phyloP scores from a whole-genome alignment of 148 eudicot genomes.

The Pharnaceum exiguum region DNA sequence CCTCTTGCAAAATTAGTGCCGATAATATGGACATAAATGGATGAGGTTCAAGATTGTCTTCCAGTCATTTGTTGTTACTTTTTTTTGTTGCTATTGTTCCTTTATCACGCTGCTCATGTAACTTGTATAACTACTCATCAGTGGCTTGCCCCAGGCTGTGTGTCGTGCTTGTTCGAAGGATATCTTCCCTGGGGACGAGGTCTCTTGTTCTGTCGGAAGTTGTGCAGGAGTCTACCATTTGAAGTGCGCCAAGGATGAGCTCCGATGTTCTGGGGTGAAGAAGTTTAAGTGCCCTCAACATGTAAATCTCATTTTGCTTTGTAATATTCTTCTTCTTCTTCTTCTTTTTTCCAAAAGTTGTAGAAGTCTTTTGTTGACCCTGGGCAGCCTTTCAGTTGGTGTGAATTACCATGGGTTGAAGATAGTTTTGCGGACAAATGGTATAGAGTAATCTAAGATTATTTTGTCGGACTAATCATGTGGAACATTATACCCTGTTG shows the following conservation, averaged over 20 bases:
- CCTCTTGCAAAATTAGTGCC: too few species aligned
- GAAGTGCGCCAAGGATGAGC: slow-evolving; percentile 47
- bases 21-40: too few species aligned
- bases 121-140: neutral
- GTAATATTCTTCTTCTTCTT: neutral
- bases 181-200: slow-evolving; percentile 53
- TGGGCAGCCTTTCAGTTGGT: too few species aligned
- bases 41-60: neutral
- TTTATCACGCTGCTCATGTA: neutral
- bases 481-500: too few species aligned
- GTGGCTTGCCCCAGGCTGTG: slow-evolving; percentile 40
- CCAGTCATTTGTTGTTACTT: neutral
- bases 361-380: neutral
- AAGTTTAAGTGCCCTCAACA: slow-evolving; percentile 86
- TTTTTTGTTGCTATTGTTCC: neutral
- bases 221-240: slow-evolving; percentile 59
- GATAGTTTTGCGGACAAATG: neutral
- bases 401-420: neutral
- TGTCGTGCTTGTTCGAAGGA: slow-evolving; percentile 53
- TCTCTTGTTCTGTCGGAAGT: slow-evolving; percentile 58
- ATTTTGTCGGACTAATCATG: too few species aligned
- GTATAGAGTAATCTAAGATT: neutral
- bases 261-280: slow-evolving; percentile 28
- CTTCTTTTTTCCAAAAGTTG: neutral
- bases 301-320: slow-evolving; percentile 34